Evolutionary conservation across 495 filamentous ascomycete species (phyloP).

Genomic region (Cercophora scortea): DNA sequence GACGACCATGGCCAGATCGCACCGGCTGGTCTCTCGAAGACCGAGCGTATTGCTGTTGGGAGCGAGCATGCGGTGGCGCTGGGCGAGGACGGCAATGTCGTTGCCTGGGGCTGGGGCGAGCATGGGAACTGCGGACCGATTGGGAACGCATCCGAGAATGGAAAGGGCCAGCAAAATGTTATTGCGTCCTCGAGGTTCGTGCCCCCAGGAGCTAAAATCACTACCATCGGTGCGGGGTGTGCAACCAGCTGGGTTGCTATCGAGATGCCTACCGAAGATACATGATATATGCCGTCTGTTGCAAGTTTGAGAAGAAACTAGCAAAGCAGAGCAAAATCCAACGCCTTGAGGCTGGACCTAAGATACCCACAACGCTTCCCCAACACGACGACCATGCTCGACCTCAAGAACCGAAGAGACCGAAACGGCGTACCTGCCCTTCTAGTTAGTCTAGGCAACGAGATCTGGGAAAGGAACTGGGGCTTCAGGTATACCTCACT

Average conservation of each 20-base stretch:
- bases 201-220: conserved; percentile 35
- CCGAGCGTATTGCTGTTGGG: conserved; percentile 60
- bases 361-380: no score
- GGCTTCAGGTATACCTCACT: conserved; percentile 40
- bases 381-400: conserved; percentile 9
- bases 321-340: no score
- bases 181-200: conserved; percentile 46
- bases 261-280: conserved; percentile 6
- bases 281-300: no score
- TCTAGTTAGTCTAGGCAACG: neutral
- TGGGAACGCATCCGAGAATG: conserved; percentile 52
- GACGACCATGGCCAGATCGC: conserved; percentile 77
- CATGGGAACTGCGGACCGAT: conserved; percentile 88
- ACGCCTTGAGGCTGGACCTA: no score
- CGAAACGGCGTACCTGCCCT: conserved; percentile 41
- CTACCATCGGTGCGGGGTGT: conserved; percentile 69
- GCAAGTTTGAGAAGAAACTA: no score
- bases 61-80: conserved; percentile 80
- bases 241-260: conserved; percentile 77
- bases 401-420: conserved; percentile 37
- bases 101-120: conserved; percentile 92
- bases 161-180: conserved; percentile 55
- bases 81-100: conserved; percentile 49
- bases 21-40: conserved; percentile 43
- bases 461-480: neutral